phyloP scores from a whole-genome alignment of 2,329 filamentous ascomycete species.

The Botrytis deweyae region DNA sequence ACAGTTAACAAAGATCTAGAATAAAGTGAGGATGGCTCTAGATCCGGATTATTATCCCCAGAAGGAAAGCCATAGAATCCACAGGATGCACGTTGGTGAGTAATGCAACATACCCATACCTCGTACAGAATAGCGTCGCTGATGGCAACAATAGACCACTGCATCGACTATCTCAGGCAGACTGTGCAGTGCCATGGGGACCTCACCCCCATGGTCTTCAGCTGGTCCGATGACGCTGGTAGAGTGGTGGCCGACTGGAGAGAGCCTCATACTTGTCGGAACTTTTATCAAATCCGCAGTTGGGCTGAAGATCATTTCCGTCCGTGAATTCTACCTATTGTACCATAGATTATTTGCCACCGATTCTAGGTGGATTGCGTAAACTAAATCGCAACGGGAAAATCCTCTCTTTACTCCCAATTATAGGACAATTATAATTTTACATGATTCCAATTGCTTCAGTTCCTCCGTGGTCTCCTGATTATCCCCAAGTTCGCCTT shows the following conservation, averaged over 20 bases:
- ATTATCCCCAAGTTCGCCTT: too few species aligned
- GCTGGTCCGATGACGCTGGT: not conserved
- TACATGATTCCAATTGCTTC: too few species aligned
- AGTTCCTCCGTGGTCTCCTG: too few species aligned
- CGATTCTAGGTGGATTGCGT: too few species aligned
- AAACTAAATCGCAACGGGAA: too few species aligned
- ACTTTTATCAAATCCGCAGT: not conserved
- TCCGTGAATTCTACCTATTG: not conserved
- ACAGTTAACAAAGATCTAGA: not conserved
- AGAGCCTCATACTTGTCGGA: not conserved
- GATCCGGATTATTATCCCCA: not conserved
- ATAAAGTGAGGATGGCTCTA: not conserved
- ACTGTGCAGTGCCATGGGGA: not conserved
- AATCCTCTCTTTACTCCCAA: too few species aligned
- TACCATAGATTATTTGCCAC: too few species aligned
- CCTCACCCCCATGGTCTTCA: not conserved
- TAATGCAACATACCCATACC: not conserved
- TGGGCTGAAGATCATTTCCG: not conserved
- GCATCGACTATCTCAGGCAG: not conserved
- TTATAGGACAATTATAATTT: too few species aligned
- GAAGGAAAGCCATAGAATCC: not conserved
- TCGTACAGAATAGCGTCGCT: not conserved
- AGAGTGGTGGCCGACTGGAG: not conserved
- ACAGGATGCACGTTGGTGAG: not conserved
- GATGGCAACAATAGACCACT: not conserved